These are phyloP conservation scores for Pseudoperonospora humuli DNA, from an alignment of 352 stramenopile species.

Conservation along the genomic window DNA sequence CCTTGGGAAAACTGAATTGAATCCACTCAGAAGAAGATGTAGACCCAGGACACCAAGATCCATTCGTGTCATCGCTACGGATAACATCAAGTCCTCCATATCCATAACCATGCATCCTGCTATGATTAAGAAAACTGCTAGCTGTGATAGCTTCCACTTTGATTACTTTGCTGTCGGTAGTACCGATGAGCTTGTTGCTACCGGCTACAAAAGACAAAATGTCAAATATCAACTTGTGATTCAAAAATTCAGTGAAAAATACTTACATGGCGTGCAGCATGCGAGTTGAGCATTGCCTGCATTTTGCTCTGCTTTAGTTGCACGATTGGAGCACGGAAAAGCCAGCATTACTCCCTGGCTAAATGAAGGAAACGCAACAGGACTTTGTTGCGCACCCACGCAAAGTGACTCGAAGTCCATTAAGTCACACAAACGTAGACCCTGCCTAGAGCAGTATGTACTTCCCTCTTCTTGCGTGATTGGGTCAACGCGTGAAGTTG, in stretches of 20 bases:
- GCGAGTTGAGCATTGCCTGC: conserved; percentile 20
- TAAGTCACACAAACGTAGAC: conserved; percentile 31
- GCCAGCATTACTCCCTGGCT: conserved; percentile 8
- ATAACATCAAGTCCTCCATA: conserved; percentile 24
- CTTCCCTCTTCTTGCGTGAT: conserved; percentile 3
- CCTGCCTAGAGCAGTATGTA: conserved; percentile 18
- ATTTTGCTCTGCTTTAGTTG: conserved; percentile 15
- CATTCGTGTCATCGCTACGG: conserved; percentile 12
- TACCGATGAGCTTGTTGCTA: conserved; percentile 16
- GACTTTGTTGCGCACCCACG: conserved; percentile 3
- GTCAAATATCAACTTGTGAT: not conserved
- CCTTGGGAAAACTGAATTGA: conserved; percentile 31
- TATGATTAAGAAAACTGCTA: conserved; percentile 29
- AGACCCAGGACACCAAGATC: conserved; percentile 36
- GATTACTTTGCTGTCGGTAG: conserved; percentile 3
- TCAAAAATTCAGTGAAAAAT: conserved; percentile 4
- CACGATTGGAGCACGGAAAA: conserved; percentile 5
- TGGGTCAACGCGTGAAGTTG: not conserved
- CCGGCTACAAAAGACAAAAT: conserved; percentile 1
- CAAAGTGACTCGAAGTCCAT: conserved; percentile 38
- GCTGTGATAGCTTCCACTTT: conserved; percentile 8
- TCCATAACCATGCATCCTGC: conserved; percentile 35
- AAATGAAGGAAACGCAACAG: conserved; percentile 10
- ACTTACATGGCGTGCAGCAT: conserved; percentile 34
- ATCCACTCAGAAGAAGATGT: conserved; percentile 29